phyloP scores from a whole-genome alignment of 148 eudicot species.

The Cornus suecica region DNA sequence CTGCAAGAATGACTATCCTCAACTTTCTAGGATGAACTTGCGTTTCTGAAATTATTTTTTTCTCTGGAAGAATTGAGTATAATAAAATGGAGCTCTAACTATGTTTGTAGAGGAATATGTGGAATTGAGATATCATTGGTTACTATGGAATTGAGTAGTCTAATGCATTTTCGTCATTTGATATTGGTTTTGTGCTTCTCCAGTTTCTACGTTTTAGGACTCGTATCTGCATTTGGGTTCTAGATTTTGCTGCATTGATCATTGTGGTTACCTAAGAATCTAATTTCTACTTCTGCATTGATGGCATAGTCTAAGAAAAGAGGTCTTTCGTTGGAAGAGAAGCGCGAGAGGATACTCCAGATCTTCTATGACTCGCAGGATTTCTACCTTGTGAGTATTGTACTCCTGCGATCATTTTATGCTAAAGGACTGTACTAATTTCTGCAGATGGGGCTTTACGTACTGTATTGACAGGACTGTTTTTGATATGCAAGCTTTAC shows the following conservation, averaged over 20 bases:
- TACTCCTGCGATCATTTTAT: background rate
- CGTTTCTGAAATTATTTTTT: background rate
- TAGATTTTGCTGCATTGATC: conserved; percentile 1
- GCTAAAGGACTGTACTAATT: background rate
- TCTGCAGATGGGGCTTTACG: background rate
- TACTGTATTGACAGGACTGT: background rate
- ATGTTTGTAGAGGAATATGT: background rate
- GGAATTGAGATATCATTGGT: background rate
- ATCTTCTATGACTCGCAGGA: conserved; percentile 92
- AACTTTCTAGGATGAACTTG: background rate
- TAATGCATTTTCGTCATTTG: background rate
- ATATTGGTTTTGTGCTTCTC: background rate
- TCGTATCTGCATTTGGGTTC: background rate
- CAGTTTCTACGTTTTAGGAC: background rate
- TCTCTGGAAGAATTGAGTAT: background rate
- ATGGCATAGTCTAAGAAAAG: conserved; percentile 85
- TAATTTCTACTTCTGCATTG: background rate
- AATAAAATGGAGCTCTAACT: background rate
- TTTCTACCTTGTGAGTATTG: conserved; percentile 83
- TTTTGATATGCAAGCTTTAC: background rate
- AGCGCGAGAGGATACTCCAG: conserved; percentile 95
- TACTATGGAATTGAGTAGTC: background rate
- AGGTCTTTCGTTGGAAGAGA: conserved; percentile 95
- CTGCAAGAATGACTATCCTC: background rate
- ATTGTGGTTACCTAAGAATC: background rate